Percentiles rank a stretch among this genome's conserved stretches.
Evolutionary conservation across 2,329 filamentous ascomycete genomes (phyloP).

Genomic region (Fusarium musae): DNA sequence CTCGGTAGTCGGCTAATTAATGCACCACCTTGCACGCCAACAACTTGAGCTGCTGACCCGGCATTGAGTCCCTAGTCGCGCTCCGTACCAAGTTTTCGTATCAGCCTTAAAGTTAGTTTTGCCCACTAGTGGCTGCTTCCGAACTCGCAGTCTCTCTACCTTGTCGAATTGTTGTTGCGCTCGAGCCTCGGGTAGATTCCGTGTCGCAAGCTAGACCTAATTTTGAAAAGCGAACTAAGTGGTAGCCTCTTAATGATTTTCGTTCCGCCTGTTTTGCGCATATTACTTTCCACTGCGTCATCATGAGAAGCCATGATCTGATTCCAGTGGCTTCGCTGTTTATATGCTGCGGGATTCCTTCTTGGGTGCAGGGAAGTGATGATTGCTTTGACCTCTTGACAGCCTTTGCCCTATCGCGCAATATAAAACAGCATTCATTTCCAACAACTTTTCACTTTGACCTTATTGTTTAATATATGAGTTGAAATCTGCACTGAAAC

Average conservation of each 20-base stretch:
- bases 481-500: rapidly evolving
- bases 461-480: rapidly evolving
- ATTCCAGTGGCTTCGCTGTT: neutral
- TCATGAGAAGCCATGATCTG: neutral
- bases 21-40: neutral
- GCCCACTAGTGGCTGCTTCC: neutral
- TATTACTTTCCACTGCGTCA: neutral
- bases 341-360: too few species aligned
- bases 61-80: neutral
- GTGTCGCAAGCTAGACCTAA: neutral
- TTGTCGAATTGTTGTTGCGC: neutral
- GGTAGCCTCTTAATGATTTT: neutral
- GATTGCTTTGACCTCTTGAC: neutral
- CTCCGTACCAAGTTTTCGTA: neutral
- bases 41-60: neutral
- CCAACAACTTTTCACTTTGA: neutral
- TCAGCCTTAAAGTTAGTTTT: neutral
- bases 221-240: neutral
- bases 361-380: rapidly evolving
- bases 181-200: neutral
- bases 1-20: neutral
- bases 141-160: neutral
- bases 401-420: rapidly evolving
- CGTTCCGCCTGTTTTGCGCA: neutral
- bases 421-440: neutral